A percentile compares a stretch with the other conserved stretches of the same genome.
phyloP scores from a whole-genome alignment of 2,329 filamentous ascomycete species.

The Fusarium sp. region DNA sequence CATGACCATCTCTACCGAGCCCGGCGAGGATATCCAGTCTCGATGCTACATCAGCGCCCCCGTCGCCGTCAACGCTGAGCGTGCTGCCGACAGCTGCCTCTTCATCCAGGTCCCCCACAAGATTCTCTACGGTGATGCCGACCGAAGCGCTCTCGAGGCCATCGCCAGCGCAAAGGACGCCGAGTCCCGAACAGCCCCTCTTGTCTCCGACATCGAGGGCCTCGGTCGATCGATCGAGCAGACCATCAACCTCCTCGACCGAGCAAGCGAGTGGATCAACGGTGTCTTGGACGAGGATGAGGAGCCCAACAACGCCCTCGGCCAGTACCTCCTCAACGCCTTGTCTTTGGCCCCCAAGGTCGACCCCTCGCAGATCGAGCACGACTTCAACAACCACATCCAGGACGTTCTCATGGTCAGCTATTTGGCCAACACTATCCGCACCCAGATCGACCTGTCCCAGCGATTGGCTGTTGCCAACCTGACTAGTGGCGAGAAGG shows the following conservation, averaged over 20 bases:
- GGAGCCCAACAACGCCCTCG: constrained; percentile 89
- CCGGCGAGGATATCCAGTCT: constrained; percentile 90
- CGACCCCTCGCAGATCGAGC: constrained; percentile 89
- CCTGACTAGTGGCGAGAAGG: constrained; percentile 67
- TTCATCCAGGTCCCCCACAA: constrained; percentile 98
- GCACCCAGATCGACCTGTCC: constrained; percentile 98
- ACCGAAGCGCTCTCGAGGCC: constrained; percentile 79
- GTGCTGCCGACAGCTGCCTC: constrained; percentile 94
- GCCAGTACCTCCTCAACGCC: constrained; percentile 95
- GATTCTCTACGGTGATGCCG: constrained; percentile 86
- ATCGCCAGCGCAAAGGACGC: constrained; percentile 85
- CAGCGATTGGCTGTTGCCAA: constrained; percentile 91
- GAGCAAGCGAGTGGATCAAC: constrained; percentile 92
- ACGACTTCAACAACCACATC: constrained; percentile 99
- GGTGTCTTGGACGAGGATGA: constrained; percentile 95
- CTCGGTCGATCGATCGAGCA: constrained; percentile 89
- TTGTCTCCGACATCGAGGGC: constrained; percentile 91
- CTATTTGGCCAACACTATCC: constrained; percentile 98
- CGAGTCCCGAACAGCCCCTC: constrained; percentile 79
- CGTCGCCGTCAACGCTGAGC: constrained; percentile 94
- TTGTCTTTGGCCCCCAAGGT: constrained; percentile 96
- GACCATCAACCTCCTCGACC: constrained; percentile 89
- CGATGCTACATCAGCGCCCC: constrained; percentile 96
- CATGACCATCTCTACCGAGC: constrained; percentile 91
- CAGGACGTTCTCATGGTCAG: constrained; percentile 98